Percentiles rank a stretch among this genome's conserved stretches.
Conservation (phyloP, 805 yeast species). For the Yamadazyma philogaea region DNA sequence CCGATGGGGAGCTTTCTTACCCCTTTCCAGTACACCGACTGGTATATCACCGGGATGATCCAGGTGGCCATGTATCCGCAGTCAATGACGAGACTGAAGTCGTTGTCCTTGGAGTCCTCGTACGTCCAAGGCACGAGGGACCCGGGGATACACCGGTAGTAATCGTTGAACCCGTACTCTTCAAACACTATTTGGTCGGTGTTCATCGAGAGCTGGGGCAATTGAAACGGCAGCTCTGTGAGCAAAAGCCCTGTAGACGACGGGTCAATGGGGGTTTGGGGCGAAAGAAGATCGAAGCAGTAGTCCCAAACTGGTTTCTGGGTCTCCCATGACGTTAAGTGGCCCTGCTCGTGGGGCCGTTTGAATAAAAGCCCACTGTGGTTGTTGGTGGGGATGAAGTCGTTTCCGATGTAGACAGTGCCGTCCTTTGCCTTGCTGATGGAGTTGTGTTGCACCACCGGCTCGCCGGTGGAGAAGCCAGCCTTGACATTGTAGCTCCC, state of each 20-base stretch:
- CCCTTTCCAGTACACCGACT: slow-evolving; percentile 72
- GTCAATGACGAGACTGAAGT: slow-evolving; percentile 79
- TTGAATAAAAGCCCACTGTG: slow-evolving; percentile 69
- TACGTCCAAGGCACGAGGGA: slow-evolving; percentile 37
- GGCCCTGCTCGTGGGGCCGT: slow-evolving; percentile 88
- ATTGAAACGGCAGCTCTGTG: slow-evolving; percentile 77
- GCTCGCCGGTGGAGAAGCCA: slow-evolving; percentile 29
- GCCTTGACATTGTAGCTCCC: slow-evolving; percentile 81
- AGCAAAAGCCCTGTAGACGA: slow-evolving; percentile 53
- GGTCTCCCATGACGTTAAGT: slow-evolving; percentile 85
- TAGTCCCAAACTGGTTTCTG: slow-evolving; percentile 91
- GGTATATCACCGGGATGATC: slow-evolving; percentile 79
- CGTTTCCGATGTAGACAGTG: slow-evolving; percentile 63
- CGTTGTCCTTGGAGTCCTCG: slow-evolving; percentile 26
- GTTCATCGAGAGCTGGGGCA: slow-evolving; percentile 77
- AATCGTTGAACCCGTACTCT: slow-evolving; percentile 76
- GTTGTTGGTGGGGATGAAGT: slow-evolving; percentile 65
- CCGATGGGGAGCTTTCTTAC: slow-evolving; percentile 79
- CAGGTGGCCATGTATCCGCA: slow-evolving; percentile 87
- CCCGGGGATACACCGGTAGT: slow-evolving; percentile 64
- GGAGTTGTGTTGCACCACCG: slow-evolving; percentile 61
- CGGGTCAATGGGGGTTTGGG: slow-evolving; percentile 16
- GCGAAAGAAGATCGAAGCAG: slow-evolving; percentile 39
- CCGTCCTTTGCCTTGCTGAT: slow-evolving; percentile 76
- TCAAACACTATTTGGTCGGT: slow-evolving; percentile 93